Evolutionary conservation across 148 eudicot genomes (phyloP), one percentile per base, ranked within the genome.

Genomic region (Camellia japonica): DNA sequence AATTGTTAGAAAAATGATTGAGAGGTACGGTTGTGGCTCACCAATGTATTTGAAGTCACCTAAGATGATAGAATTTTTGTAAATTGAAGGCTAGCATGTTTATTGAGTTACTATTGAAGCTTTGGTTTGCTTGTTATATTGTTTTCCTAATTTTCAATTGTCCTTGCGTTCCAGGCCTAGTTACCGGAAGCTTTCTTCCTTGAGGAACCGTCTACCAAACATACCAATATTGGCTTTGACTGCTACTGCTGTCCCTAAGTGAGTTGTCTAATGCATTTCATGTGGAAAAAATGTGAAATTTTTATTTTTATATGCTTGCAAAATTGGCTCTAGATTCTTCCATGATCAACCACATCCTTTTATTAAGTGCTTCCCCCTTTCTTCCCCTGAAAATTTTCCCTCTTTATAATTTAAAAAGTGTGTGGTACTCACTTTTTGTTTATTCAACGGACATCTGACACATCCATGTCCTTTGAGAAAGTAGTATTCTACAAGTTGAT

Each of bases 241-340:
- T 74, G 98, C 98, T 82, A 95, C 98, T 79, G 98, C 98, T 88
- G 98, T 86, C 75, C 98, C 98, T 52, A 93, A 91, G 98, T 95
- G 88, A 93, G 97, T 90, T 38, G 54, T 47, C 10, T 42, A 30
- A 47, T 78, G 42, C 67, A 58, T 74, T 49, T 6, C 8, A 11
- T 66, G 9, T 81, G 73, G 23, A 11, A 9, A 54, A 43, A 64
- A 41, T 54, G 23, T 71, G 11, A 62, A 51, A 63, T 73, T 67
- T 42, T 51, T 55, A 58, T 46, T 64, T 47, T 64, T 68, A 1
- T 74, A 20, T 80, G 67, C 20, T 38, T 3, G 41, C 47, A 68
- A 43, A 66, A 72, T 30, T 61, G 55, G 61, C 58, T 58, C 30
- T 68, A 23, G 23, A 43, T 74, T 52, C 5, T 55, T 65, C 44